phyloP scores from a whole-genome alignment of 169 alveolate genomes.

The Plasmodium yoelii region DNA sequence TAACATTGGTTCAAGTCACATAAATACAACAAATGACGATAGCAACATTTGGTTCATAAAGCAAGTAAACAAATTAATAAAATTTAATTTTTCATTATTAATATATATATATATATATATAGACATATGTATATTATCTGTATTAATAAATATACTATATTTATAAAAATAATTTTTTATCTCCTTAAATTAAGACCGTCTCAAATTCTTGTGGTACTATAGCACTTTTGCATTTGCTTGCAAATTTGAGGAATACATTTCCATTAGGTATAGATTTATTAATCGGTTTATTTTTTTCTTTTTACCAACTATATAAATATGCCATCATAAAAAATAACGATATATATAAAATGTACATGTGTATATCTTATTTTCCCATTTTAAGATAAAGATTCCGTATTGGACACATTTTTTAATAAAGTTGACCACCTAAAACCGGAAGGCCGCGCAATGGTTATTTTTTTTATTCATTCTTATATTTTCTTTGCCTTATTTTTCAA shows the following conservation, averaged over 20 bases:
- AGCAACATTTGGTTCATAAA: conserved; percentile 55
- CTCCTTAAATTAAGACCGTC: conserved; percentile 23
- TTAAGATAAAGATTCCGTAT: conserved; percentile 48
- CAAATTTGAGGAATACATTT: conserved; percentile 41
- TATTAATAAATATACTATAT: background rate
- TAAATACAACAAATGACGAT: background rate
- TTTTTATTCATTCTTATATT: background rate
- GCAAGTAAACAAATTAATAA: conserved; percentile 34
- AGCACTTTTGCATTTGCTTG: conserved; percentile 44
- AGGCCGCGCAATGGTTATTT: conserved; percentile 24
- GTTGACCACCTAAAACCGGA: conserved; percentile 43
- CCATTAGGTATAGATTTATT: conserved; percentile 21
- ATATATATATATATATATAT: background rate
- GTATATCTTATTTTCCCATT: background rate
- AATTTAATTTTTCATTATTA: background rate
- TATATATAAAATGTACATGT: background rate
- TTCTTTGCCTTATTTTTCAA: background rate
- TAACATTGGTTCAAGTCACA: conserved; percentile 1
- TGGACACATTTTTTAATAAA: conserved; percentile 27
- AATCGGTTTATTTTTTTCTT: background rate
- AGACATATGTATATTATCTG: background rate
- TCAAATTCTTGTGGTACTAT: conserved; percentile 65
- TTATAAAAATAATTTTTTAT: conserved; percentile 5
- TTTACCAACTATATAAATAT: background rate
- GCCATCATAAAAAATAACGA: background rate